These are phyloP conservation scores for Tetratostichococcus sp. DNA, from an alignment of 139 green algal genomes.

Conservation along the genomic window DNA sequence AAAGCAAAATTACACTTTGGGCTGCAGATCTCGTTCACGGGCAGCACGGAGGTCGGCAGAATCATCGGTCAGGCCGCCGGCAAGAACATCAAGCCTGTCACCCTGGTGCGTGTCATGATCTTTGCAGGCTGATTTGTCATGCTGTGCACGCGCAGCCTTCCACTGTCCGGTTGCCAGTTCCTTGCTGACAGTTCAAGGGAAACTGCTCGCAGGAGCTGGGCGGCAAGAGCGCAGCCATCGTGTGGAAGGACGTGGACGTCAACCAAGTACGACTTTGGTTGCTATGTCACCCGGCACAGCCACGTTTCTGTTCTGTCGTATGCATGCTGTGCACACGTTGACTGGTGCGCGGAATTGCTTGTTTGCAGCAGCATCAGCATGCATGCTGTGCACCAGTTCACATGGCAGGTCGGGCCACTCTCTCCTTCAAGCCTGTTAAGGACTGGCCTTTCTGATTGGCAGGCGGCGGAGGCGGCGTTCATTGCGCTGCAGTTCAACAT, in stretches of 20 bases:
- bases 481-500: slow-evolving; percentile 73
- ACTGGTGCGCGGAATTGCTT: no score
- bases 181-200: not conserved
- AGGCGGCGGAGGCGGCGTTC: slow-evolving; percentile 57
- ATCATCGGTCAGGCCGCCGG: slow-evolving; percentile 15
- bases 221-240: slow-evolving; percentile 63
- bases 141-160: no score
- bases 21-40: slow-evolving; percentile 77
- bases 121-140: no score
- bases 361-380: no score
- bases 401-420: no score
- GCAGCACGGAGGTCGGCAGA: slow-evolving; percentile 66
- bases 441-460: no score
- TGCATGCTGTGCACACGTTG: no score
- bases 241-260: slow-evolving; percentile 57
- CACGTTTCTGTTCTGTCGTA: not conserved
- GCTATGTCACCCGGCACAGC: not conserved
- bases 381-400: no score
- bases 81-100: slow-evolving; percentile 34
- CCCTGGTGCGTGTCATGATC: no score
- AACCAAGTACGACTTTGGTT: slow-evolving; percentile 16
- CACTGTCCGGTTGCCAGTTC: slow-evolving; percentile 31
- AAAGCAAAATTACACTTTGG: no score
- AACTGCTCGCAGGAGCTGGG: slow-evolving; percentile 63
- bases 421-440: no score